Evolutionary conservation across 2,329 filamentous ascomycete species (phyloP), one percentile per base, ranked within the genome.

Genomic region (Fusarium mundagurra): DNA sequence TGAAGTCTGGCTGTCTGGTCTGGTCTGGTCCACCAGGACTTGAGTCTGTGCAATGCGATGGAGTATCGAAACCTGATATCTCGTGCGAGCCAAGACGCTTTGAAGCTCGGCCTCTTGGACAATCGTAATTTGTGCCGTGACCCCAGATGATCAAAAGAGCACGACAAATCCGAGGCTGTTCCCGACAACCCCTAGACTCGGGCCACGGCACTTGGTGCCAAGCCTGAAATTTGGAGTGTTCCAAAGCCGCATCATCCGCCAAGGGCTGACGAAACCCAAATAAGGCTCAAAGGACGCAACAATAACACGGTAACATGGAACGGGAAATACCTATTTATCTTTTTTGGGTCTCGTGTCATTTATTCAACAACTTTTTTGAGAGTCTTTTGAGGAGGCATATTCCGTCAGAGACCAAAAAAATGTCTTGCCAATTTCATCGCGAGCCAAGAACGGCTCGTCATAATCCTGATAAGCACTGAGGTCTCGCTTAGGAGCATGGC

Each of bases 201-300:
- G 79, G 75, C 72, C 71, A 80, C 79, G 79, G 80, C 79, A 80
- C 71, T 75, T 80, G 71, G 71, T 76, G 76, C 76, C 76, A 78
- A 78, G 76, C 63, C 63, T 58, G 24, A 66, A 73, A 54, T 67
- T 67, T 67, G 68, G 71, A 38, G 18, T 67, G 69, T 63, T 71
- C 69, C 69, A 69, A 71, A 80, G 76, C 77, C 77, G 78, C 74
- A 78, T 74, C 78, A 77, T 77, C 77, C 77, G 77, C 74, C 64
- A 59, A 61, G 45, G 45, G 29, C 38, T 54, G 54, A 67, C 61
- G 43, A 65, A 67, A 47, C 48, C 61, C 60, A 70, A 61, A 62
- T 45, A 67, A 64, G 44, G 66, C 57, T 47, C 41, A 24, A 18
- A 51, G 34, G 43, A 61, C 39, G 39, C 45, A 67, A 51, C 33